These are phyloP conservation scores for Venturiaceae sp. DNA, from an alignment of 2,329 filamentous ascomycete genomes.

Conservation along the genomic window DNA sequence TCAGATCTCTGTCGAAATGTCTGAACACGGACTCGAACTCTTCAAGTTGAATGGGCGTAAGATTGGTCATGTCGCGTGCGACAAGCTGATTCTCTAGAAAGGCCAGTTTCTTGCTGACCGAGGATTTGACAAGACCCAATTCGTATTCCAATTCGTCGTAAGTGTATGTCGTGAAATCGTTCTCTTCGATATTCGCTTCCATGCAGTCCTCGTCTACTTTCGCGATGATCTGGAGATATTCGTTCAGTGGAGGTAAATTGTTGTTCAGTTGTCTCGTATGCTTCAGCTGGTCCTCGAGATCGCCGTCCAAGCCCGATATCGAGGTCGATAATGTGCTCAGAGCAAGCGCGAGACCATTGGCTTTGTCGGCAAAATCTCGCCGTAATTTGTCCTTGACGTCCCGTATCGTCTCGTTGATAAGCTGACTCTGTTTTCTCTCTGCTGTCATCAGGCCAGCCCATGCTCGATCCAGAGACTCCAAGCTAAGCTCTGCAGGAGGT, in stretches of 20 bases:
- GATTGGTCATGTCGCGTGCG: slow-evolving; percentile 94
- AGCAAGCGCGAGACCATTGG: slow-evolving; percentile 93
- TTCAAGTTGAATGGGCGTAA: slow-evolving; percentile 95
- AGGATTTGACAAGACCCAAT: slow-evolving; percentile 79
- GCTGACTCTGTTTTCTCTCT: slow-evolving; percentile 79
- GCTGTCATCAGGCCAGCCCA: slow-evolving; percentile 73
- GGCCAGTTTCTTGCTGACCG: slow-evolving; percentile 89
- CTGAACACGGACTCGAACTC: slow-evolving; percentile 98
- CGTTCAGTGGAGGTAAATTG: slow-evolving; percentile 80
- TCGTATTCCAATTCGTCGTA: slow-evolving; percentile 96
- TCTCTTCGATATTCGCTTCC: slow-evolving; percentile 97
- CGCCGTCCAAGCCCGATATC: slow-evolving; percentile 93
- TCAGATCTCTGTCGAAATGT: slow-evolving; percentile 90
- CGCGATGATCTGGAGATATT: slow-evolving; percentile 81
- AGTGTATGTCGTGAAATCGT: slow-evolving; percentile 98
- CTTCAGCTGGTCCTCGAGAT: slow-evolving; percentile 86
- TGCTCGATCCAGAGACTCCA: slow-evolving; percentile 72
- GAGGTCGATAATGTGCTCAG: slow-evolving; percentile 91
- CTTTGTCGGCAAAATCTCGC: slow-evolving; percentile 91
- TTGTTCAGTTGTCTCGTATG: slow-evolving; percentile 80
- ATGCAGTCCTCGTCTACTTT: slow-evolving; percentile 79
- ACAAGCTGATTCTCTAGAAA: slow-evolving; percentile 99
- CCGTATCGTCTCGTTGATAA: slow-evolving; percentile 97
- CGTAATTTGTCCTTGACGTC: slow-evolving; percentile 96
- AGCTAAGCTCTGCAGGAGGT: slow-evolving; percentile 70